Conservation (phyloP, 805 yeast genomes). For the Candida manassasensis region DNA sequence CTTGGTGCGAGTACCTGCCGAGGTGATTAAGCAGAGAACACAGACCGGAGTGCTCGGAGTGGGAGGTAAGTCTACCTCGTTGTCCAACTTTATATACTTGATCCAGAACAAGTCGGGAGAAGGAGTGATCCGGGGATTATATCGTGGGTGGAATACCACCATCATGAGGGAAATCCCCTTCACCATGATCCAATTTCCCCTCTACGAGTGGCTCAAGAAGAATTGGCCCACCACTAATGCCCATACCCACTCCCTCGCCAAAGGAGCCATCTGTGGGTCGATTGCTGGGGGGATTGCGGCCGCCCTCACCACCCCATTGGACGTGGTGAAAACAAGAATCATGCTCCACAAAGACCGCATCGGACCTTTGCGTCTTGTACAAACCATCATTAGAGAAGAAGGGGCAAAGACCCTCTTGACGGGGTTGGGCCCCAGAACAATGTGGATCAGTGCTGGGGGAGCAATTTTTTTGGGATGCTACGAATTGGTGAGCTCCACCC, state of each 20-base stretch:
- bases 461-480: conserved; percentile 95
- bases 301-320: conserved; percentile 75
- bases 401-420: conserved; percentile 68
- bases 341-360: conserved; percentile 63
- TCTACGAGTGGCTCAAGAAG: conserved; percentile 78
- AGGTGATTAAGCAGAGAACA: conserved; percentile 90
- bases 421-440: conserved; percentile 92
- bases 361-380: conserved; percentile 44
- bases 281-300: conserved; percentile 82
- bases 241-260: conserved; percentile 51
- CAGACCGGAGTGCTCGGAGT: conserved; percentile 48
- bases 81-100: conserved; percentile 60
- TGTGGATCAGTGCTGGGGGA: conserved; percentile 98
- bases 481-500: conserved; percentile 56
- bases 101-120: conserved; percentile 67
- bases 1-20: conserved; percentile 92
- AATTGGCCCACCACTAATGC: conserved; percentile 40
- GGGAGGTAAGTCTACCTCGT: conserved; percentile 49
- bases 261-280: conserved; percentile 83
- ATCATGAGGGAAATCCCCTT: conserved; percentile 95
- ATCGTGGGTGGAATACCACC: conserved; percentile 92
- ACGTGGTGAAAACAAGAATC: conserved; percentile 74
- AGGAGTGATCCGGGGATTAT: conserved; percentile 72
- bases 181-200: conserved; percentile 91
- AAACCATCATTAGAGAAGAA: conserved; percentile 58